Evolutionary conservation across 805 yeast genomes (phyloP).

Genomic region (Starmera dryadoides): DNA sequence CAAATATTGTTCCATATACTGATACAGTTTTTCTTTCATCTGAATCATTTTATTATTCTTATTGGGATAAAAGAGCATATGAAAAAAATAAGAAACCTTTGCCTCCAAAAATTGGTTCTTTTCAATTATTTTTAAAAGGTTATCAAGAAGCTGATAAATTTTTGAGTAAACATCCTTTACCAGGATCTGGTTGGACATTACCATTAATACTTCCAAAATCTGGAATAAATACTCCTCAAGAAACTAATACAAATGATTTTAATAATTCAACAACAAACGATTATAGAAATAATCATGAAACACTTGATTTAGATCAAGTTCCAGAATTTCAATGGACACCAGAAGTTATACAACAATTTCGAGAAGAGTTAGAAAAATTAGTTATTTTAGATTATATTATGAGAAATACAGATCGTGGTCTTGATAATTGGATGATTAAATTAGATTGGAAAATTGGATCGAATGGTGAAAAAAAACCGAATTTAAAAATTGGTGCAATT

Average conservation of each 20-base stretch:
- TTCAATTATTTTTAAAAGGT: constrained; percentile 53
- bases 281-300: constrained; percentile 1
- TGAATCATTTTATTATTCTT: constrained; percentile 35
- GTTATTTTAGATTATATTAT: constrained; percentile 66
- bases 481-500: constrained; percentile 56
- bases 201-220: constrained; percentile 7
- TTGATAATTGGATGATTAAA: constrained; percentile 74
- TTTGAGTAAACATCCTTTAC: constrained; percentile 49
- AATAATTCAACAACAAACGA: background rate
- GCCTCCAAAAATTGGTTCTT: constrained; percentile 54
- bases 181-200: constrained; percentile 27
- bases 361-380: constrained; percentile 58
- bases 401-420: constrained; percentile 68
- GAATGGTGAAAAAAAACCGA: constrained; percentile 25
- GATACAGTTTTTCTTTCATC: constrained; percentile 36
- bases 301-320: constrained; percentile 4
- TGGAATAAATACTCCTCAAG: background rate
- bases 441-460: constrained; percentile 33
- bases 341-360: constrained; percentile 39
- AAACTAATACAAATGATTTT: background rate
- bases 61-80: constrained; percentile 30
- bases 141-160: constrained; percentile 58
- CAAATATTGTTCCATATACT: constrained; percentile 59
- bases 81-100: constrained; percentile 20
- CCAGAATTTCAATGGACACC: constrained; percentile 46